A percentile compares a stretch with the other conserved stretches of the same genome.
Evolutionary conservation across 495 filamentous ascomycete genomes (phyloP).

Genomic region (Thermochaetoides thermophila): DNA sequence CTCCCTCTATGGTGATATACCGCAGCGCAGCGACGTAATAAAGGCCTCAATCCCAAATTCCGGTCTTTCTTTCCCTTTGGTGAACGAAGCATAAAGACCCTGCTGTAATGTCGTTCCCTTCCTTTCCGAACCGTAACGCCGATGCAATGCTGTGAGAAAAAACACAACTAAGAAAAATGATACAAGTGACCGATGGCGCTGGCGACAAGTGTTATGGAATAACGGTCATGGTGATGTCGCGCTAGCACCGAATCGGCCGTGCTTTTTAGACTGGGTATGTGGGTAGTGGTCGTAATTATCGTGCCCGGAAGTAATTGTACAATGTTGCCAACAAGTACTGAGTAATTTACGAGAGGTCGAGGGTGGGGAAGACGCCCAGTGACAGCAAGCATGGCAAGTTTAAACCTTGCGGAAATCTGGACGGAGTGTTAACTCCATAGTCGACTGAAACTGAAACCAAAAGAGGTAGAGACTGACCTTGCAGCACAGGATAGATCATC

Average conservation of each 20-base stretch:
- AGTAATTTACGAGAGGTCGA: conserved; percentile 3
- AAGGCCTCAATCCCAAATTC: too few species aligned
- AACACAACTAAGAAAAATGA: conserved; percentile 18
- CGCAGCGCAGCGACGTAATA: too few species aligned
- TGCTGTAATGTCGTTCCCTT: conserved; percentile 18
- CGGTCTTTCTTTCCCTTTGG: too few species aligned
- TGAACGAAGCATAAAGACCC: conserved; percentile 7
- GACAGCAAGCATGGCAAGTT: conserved; percentile 5
- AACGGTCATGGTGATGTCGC: background rate
- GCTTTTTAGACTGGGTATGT: conserved; percentile 8
- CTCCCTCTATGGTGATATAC: too few species aligned
- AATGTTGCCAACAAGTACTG: conserved; percentile 11
- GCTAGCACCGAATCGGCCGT: background rate
- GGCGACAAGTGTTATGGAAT: conserved; percentile 1
- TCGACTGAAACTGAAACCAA: background rate
- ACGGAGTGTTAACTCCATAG: conserved; percentile 8
- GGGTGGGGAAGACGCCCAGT: background rate
- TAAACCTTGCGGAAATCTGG: conserved; percentile 38
- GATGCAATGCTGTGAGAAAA: conserved; percentile 36
- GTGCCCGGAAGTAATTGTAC: conserved; percentile 29
- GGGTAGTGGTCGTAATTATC: conserved; percentile 21
- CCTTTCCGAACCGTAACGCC: conserved; percentile 28
- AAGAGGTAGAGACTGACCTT: conserved; percentile 42
- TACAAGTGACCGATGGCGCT: conserved; percentile 17
- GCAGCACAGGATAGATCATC: conserved; percentile 96